Evolutionary conservation across 257 asterid species (phyloP), one percentile per base, ranked within the genome.

Genomic region (Craterostigma plantagineum): DNA sequence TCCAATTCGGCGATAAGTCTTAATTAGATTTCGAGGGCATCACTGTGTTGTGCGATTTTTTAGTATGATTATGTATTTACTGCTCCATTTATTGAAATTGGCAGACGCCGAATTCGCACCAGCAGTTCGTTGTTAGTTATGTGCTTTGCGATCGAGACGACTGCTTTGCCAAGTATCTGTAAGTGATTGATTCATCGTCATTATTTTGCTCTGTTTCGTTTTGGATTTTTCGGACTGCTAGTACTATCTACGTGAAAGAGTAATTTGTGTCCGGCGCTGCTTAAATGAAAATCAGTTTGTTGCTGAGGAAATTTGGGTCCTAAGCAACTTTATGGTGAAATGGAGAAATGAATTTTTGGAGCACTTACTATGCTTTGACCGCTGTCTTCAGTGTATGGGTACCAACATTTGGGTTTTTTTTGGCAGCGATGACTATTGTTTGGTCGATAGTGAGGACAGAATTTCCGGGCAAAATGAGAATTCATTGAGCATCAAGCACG

Each of bases 141-240:
- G 39, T 68, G 56, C 72, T 79, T 33, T 65, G 60, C 11, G 36
- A 58, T 12, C 45, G 65, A 45, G 59, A 65, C 18, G 59, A 65
- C 53, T 90, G 98, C 77, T 55, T 90, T 53, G 53, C 83, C 49
- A 63, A 63, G 52, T 83, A 79, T 74, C 55, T 87, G 98, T 87
- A 82, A 43, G 91, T 33, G 23, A 7, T 9, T 43, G 17, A 36
- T 9, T 10, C 12, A 3, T 36, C 12, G 11, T 9, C 14, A 12
- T 8, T 9, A 36, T 36, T 36, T 36, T 1, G n/a, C 11, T 2
- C 12, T 36, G 14, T 12, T 36, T 3, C 8, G 8, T 10, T 9
- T 36, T 36, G 14, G 14, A 36, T 36, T 1, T n/a, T 36, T 36
- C 4, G 14, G 11, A 36, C 4, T 16, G 17, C 23, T 43, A 16